Conservation (phyloP, 192 early-diverging fungal genomes). For the Coemansia sp. region DNA sequence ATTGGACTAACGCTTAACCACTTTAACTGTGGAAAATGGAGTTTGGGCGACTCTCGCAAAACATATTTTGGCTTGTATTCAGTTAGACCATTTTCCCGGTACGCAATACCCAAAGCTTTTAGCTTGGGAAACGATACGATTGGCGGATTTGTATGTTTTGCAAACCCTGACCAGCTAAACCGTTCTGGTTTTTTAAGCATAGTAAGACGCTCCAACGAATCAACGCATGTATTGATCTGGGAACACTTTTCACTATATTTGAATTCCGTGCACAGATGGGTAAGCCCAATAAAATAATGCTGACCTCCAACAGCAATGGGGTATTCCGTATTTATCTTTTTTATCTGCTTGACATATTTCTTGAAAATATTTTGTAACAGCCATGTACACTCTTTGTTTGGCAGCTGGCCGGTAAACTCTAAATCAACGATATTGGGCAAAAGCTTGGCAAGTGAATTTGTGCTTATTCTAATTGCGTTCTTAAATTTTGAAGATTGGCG, state of each 20-base stretch:
- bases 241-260: background rate
- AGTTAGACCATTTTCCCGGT: no score
- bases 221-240: background rate
- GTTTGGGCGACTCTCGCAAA: background rate
- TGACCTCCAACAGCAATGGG: background rate
- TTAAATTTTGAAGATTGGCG: background rate
- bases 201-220: background rate
- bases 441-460: background rate
- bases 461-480: background rate
- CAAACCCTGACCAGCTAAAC: background rate
- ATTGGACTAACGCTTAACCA: background rate
- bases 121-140: background rate
- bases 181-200: background rate
- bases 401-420: background rate
- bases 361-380: background rate
- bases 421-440: background rate
- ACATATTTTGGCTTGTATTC: background rate
- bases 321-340: background rate
- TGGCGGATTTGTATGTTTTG: background rate
- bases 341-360: background rate
- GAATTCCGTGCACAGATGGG: background rate
- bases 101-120: background rate
- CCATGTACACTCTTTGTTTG: background rate
- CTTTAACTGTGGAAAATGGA: background rate
- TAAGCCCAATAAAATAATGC: slow-evolving; percentile 1